Percentiles rank a stretch among this genome's conserved stretches.
Evolutionary conservation across 1,284 basidiomycete genomes (phyloP).

Genomic region (Pascua guehoae): DNA sequence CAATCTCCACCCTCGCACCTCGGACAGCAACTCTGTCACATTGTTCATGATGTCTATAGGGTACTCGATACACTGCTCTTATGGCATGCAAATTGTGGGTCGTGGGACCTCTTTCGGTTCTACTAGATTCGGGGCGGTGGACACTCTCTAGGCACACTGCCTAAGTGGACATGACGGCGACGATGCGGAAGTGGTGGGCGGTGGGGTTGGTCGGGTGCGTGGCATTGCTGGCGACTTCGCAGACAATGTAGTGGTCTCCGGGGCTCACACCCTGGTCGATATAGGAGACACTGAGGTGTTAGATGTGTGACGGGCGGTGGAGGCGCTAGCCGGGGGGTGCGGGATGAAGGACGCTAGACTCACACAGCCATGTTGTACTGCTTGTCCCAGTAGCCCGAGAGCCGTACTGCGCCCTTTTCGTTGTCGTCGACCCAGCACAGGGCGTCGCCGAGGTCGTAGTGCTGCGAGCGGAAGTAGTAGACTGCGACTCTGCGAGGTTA

Average conservation of each 20-base stretch:
- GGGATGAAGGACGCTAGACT: conserved; percentile 11
- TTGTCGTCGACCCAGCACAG: conserved; percentile 52
- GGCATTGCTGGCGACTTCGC: conserved; percentile 44
- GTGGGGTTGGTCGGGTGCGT: conserved; percentile 40
- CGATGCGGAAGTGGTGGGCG: conserved; percentile 49
- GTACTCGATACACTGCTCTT: background rate
- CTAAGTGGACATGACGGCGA: conserved; percentile 50
- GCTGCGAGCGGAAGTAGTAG: conserved; percentile 47
- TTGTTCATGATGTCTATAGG: background rate
- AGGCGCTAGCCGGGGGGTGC: no score
- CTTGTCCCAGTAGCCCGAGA: conserved; percentile 46
- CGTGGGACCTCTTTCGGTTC: background rate
- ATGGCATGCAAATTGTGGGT: background rate
- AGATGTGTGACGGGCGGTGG: background rate
- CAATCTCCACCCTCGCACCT: no score
- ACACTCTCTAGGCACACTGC: background rate
- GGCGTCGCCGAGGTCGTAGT: conserved; percentile 48
- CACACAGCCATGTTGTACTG: conserved; percentile 46
- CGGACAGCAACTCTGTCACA: no score
- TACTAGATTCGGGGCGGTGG: background rate
- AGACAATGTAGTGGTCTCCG: conserved; percentile 43
- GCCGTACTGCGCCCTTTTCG: conserved; percentile 35
- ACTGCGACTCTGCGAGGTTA: conserved; percentile 40
- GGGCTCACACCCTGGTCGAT: conserved; percentile 48
- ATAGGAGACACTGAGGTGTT: conserved; percentile 37